A percentile compares a stretch with the other conserved stretches of the same genome.
phyloP scores from a whole-genome alignment of 352 stramenopile species.

The Globisporangium echinulatum region DNA sequence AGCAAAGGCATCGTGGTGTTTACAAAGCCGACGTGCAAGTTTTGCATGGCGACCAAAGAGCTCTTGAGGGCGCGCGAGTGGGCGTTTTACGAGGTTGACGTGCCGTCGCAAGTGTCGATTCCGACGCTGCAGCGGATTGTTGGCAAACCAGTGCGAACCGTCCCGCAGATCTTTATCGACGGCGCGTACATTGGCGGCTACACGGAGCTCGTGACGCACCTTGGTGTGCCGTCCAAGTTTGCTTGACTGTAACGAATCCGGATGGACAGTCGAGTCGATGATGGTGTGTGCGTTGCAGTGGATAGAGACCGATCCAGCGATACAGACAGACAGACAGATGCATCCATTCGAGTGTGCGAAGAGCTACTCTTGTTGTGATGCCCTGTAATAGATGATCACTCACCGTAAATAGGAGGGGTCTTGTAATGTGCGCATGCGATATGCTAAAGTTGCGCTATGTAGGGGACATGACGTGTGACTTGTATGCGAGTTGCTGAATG shows the following conservation, averaged over 20 bases:
- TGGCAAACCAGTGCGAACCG: slow-evolving; percentile 49
- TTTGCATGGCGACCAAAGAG: slow-evolving; percentile 58
- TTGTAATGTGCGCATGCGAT: too few species aligned
- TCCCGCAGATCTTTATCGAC: slow-evolving; percentile 77
- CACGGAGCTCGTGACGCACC: slow-evolving; percentile 57
- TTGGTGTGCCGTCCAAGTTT: slow-evolving; percentile 59
- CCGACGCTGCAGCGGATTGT: slow-evolving; percentile 50
- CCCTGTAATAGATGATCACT: too few species aligned
- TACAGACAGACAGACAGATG: too few species aligned
- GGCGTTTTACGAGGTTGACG: slow-evolving; percentile 60
- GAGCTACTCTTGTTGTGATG: too few species aligned
- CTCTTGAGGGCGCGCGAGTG: slow-evolving; percentile 46
- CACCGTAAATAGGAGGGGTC: too few species aligned
- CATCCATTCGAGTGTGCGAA: too few species aligned
- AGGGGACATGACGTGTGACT: too few species aligned
- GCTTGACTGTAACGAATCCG: slow-evolving; percentile 12
- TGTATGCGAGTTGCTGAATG: too few species aligned
- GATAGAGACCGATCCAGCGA: too few species aligned
- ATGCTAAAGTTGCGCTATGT: too few species aligned
- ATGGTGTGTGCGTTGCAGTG: neutral
- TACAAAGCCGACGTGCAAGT: slow-evolving; percentile 76
- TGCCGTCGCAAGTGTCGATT: slow-evolving; percentile 50
- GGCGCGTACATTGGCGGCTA: slow-evolving; percentile 77
- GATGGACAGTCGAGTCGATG: neutral
- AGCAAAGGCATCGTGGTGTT: slow-evolving; percentile 58